phyloP scores from a whole-genome alignment of 441 rosid genomes.

The Erodium texanum region DNA sequence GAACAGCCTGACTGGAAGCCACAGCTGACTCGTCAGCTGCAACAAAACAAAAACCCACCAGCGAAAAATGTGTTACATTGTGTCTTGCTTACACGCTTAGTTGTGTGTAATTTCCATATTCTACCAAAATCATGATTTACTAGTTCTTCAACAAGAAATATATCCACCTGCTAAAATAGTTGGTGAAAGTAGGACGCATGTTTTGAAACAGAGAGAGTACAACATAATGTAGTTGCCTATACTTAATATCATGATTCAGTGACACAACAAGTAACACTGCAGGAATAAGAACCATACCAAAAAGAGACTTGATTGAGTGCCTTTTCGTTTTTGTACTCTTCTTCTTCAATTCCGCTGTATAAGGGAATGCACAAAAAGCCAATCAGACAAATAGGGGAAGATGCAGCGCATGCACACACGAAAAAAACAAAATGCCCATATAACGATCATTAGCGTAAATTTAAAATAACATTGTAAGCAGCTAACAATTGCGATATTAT shows the following conservation, averaged over 20 bases:
- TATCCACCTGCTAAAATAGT: too few relatives aligned
- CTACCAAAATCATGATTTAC: background rate
- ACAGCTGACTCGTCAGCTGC: constrained; percentile 21
- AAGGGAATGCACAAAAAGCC: background rate
- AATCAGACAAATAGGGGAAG: background rate
- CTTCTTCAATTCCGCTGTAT: constrained; percentile 76
- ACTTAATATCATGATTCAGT: background rate
- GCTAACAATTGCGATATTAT: too few relatives aligned
- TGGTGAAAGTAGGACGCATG: too few relatives aligned
- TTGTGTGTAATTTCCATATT: background rate
- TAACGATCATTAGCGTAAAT: too few relatives aligned
- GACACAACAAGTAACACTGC: background rate
- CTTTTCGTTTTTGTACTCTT: constrained; percentile 81
- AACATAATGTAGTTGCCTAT: background rate
- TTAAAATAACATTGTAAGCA: too few relatives aligned
- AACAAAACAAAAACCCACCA: background rate
- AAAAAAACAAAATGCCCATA: too few relatives aligned
- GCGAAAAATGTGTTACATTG: background rate
- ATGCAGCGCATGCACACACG: too few relatives aligned
- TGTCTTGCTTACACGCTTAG: background rate
- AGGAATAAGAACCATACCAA: constrained; percentile 49
- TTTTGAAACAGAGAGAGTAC: too few relatives aligned
- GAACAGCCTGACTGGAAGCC: constrained; percentile 37
- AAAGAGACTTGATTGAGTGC: constrained; percentile 86
- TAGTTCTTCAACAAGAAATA: background rate